phyloP scores from a whole-genome alignment of 2,329 filamentous ascomycete genomes.

The Magnaporthales sp. region DNA sequence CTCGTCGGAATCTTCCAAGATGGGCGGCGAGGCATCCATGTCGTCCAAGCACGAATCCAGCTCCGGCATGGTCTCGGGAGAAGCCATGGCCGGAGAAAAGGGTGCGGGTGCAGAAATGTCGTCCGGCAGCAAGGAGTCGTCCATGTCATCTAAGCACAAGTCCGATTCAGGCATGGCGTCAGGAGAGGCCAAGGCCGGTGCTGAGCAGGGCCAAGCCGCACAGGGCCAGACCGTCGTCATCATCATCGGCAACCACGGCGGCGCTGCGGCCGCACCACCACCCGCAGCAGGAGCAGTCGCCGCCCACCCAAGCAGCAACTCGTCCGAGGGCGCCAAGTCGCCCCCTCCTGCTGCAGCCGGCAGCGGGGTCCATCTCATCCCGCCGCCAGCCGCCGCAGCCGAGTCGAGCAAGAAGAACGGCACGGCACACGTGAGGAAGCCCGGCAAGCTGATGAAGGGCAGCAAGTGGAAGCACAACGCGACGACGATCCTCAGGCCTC shows the following conservation, averaged over 20 bases:
- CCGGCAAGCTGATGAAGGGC: not conserved
- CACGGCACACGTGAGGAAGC: not conserved
- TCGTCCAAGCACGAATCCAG: too few relatives aligned
- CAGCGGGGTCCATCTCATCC: not conserved
- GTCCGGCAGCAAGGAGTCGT: not conserved
- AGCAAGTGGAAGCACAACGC: not conserved
- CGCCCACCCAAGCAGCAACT: not conserved
- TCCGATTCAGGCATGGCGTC: too few relatives aligned
- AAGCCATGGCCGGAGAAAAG: too few relatives aligned
- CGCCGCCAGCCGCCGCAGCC: not conserved
- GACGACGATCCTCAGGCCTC: not conserved
- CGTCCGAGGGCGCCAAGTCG: not conserved
- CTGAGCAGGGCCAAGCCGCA: not conserved
- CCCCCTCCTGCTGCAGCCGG: not conserved
- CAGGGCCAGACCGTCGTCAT: not conserved
- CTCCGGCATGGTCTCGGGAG: too few relatives aligned
- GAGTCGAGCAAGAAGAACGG: not conserved
- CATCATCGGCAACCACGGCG: not conserved
- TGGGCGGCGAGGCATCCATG: too few relatives aligned
- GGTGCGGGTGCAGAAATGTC: not conserved
- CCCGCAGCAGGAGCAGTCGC: not conserved
- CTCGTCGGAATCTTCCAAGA: too few relatives aligned
- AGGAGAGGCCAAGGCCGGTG: too few relatives aligned
- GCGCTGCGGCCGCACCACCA: not conserved
- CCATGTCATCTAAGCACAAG: not conserved